Conservation (phyloP, 2,329 filamentous ascomycete genomes). For the Sarocladiaceae sp. region DNA sequence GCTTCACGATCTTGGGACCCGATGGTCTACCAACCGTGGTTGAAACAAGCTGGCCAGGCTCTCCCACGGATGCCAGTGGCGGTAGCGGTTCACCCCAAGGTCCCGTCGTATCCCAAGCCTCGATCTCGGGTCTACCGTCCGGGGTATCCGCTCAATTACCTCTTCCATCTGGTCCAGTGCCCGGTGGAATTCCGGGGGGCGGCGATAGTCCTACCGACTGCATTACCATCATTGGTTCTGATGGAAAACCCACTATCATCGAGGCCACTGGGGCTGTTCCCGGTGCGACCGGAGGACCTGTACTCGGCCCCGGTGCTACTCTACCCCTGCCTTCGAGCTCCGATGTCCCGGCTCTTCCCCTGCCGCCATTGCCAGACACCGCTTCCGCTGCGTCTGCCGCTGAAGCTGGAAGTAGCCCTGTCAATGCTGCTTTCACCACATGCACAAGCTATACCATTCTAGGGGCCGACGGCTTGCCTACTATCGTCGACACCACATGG, state of each 20-base stretch:
- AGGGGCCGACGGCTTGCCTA: conserved; percentile 12
- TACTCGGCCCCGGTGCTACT: conserved; percentile 2
- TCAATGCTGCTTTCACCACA: conserved; percentile 3
- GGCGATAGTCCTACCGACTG: conserved; percentile 9
- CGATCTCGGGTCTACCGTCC: background rate
- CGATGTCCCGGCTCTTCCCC: background rate
- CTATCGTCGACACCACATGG: conserved; percentile 9
- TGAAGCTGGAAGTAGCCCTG: conserved; percentile 9
- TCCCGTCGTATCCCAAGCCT: background rate
- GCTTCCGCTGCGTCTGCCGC: conserved; percentile 7
- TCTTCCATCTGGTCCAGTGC: background rate
- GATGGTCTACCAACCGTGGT: conserved; percentile 8
- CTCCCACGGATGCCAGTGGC: conserved; percentile 14
- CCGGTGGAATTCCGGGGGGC: conserved; percentile 12
- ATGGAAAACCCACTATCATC: conserved; percentile 12
- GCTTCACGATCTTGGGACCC: conserved; percentile 8
- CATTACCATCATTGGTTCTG: conserved; percentile 14
- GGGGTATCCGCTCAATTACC: background rate
- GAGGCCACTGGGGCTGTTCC: conserved; percentile 8
- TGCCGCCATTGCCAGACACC: conserved; percentile 9
- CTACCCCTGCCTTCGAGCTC: background rate
- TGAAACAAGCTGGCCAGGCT: conserved; percentile 12
- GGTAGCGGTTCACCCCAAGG: conserved; percentile 8
- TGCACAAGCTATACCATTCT: conserved; percentile 11
- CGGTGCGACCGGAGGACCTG: conserved; percentile 4